phyloP scores from a whole-genome alignment of 805 yeast species.

The Torulaspora maleeae region DNA sequence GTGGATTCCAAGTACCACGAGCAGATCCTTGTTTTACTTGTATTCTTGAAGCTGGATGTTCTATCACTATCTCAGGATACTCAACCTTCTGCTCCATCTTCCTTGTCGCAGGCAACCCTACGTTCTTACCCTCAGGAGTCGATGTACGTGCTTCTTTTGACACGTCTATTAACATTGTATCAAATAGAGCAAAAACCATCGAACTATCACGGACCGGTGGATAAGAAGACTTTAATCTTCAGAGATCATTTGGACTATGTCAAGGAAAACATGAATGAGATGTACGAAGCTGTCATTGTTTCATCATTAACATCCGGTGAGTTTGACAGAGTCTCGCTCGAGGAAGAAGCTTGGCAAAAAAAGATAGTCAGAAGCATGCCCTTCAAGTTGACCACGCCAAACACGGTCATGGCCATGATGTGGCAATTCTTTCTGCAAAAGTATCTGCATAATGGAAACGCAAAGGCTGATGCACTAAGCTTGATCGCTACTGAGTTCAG shows the following conservation, averaged over 20 bases:
- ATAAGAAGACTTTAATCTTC: constrained; percentile 59
- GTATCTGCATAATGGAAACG: constrained; percentile 34
- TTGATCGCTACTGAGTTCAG: constrained; percentile 30
- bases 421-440: constrained; percentile 36
- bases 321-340: constrained; percentile 47
- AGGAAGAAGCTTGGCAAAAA: constrained; percentile 53
- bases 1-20: constrained; percentile 35
- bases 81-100: constrained; percentile 29
- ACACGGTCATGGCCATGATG: constrained; percentile 51
- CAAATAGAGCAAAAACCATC: constrained; percentile 47
- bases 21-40: constrained; percentile 44
- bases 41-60: constrained; percentile 44
- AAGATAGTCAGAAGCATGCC: constrained; percentile 54
- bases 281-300: constrained; percentile 49
- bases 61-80: constrained; percentile 37
- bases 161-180: constrained; percentile 47
- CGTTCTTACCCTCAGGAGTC: constrained; percentile 40
- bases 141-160: constrained; percentile 39
- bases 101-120: constrained; percentile 37
- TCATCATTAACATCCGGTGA: constrained; percentile 54
- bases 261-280: constrained; percentile 46
- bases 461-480: constrained; percentile 31
- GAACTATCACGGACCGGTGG: constrained; percentile 65
- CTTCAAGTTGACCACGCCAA: constrained; percentile 52
- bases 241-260: constrained; percentile 59